phyloP scores from a whole-genome alignment of 73 alveolate species.

The Paramecium bursaria region DNA sequence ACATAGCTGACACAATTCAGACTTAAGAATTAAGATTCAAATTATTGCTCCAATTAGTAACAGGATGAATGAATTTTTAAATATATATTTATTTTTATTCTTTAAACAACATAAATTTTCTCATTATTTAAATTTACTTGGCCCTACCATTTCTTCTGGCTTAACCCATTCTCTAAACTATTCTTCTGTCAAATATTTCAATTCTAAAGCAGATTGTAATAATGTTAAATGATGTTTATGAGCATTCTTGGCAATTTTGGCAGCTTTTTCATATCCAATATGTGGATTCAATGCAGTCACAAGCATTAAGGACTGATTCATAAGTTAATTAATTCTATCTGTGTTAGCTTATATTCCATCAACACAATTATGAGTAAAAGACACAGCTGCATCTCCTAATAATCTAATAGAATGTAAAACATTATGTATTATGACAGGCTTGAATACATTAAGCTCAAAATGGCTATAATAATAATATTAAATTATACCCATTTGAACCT shows the following conservation, averaged over 20 bases:
- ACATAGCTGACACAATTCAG: background rate
- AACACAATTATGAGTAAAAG: conserved; percentile 94
- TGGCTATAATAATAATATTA: conserved; percentile 75
- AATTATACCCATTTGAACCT: conserved; percentile 89
- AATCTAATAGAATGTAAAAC: conserved; percentile 93
- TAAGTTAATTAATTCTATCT: conserved; percentile 80
- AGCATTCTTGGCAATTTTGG: conserved; percentile 97
- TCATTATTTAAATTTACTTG: conserved; percentile 56
- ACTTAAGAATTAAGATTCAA: conserved; percentile 4
- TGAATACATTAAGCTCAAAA: conserved; percentile 98
- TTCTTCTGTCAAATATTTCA: conserved; percentile 85
- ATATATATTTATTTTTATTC: too few species aligned
- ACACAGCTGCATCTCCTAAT: conserved; percentile 95
- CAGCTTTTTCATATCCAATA: conserved; percentile 98
- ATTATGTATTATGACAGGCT: conserved; percentile 96
- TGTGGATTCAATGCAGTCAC: conserved; percentile 99
- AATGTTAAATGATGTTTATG: conserved; percentile 90
- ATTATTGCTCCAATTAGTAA: conserved; percentile 5
- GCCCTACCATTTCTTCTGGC: conserved; percentile 71
- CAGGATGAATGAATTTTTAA: conserved; percentile 64
- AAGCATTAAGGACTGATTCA: conserved; percentile 90
- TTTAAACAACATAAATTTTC: too few species aligned
- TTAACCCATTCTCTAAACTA: conserved; percentile 87
- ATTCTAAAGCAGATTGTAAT: conserved; percentile 87
- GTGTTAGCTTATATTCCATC: conserved; percentile 85